Conservation (phyloP, 2,329 filamentous ascomycete species). For the Aotearoamyces nothofagi region DNA sequence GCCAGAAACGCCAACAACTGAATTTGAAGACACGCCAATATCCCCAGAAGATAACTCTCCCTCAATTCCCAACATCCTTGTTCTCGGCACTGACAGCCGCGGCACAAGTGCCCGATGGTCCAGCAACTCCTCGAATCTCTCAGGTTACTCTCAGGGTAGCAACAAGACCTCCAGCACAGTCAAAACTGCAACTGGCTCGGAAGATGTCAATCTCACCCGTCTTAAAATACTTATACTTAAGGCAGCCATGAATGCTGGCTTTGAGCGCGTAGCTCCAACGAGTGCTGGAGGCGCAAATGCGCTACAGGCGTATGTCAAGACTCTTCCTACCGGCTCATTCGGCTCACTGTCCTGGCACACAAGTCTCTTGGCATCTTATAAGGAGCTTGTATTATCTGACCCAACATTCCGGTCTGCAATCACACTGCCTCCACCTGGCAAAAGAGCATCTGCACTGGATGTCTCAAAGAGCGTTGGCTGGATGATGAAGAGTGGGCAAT, state of each 20-base stretch:
- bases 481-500: slow-evolving; percentile 59
- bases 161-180: slow-evolving; percentile 54
- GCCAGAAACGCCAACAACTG: slow-evolving; percentile 86
- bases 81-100: slow-evolving; percentile 58
- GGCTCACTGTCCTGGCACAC: slow-evolving; percentile 57
- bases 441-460: slow-evolving; percentile 52
- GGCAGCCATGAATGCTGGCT: slow-evolving; percentile 75
- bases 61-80: slow-evolving; percentile 73
- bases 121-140: slow-evolving; percentile 64
- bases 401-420: slow-evolving; percentile 42
- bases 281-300: slow-evolving; percentile 24
- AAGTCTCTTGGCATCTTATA: slow-evolving; percentile 62
- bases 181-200: slow-evolving; percentile 45
- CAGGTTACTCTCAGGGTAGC: slow-evolving; percentile 61
- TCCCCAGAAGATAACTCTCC: slow-evolving; percentile 66
- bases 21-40: slow-evolving; percentile 81
- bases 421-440: slow-evolving; percentile 39
- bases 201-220: slow-evolving; percentile 64
- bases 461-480: slow-evolving; percentile 65
- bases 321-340: slow-evolving; percentile 63
- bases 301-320: slow-evolving; percentile 62
- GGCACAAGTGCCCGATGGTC: slow-evolving; percentile 62
- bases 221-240: slow-evolving; percentile 70
- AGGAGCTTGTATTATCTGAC: slow-evolving; percentile 63
- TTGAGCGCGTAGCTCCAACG: slow-evolving; percentile 36